Percentiles rank a stretch among this genome's conserved stretches.
Evolutionary conservation across 176 grass and related monocot genomes (phyloP).

Genomic region (Eleusine indica): DNA sequence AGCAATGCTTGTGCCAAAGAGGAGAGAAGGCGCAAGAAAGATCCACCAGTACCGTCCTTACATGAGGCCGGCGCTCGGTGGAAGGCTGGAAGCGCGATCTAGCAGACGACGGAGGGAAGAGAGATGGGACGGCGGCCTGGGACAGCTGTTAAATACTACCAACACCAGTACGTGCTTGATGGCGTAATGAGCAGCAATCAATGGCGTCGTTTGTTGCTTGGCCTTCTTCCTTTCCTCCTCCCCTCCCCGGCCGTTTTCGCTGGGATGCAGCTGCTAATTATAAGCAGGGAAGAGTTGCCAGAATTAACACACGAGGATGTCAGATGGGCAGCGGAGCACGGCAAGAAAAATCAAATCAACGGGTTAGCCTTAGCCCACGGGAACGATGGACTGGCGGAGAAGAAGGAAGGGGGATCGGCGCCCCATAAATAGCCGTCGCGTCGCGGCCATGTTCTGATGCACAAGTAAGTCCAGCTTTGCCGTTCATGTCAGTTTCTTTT

Average conservation of each 20-base stretch:
- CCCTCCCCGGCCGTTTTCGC: constrained; percentile 35
- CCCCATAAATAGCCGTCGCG: constrained; percentile 38
- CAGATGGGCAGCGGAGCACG: not conserved
- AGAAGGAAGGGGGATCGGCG: constrained; percentile 4
- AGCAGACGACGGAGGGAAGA: not conserved
- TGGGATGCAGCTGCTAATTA: constrained; percentile 21
- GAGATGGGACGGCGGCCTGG: not conserved
- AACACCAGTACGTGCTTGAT: not conserved
- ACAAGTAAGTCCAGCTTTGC: constrained; percentile 1
- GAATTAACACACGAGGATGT: not conserved
- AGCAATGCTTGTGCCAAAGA: not conserved
- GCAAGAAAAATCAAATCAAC: not conserved
- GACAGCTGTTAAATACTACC: constrained; percentile 22
- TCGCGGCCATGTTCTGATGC: not conserved
- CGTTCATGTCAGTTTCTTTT: constrained; percentile 36
- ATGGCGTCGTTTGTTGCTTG: constrained; percentile 39
- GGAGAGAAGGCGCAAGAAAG: not conserved
- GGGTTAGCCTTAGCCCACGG: constrained; percentile 20
- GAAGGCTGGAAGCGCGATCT: not conserved
- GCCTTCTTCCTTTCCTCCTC: constrained; percentile 11
- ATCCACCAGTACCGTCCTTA: not conserved
- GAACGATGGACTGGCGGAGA: not conserved
- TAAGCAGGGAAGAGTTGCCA: constrained; percentile 22
- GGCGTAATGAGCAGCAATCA: not conserved
- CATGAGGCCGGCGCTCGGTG: not conserved